These are phyloP conservation scores for Fusarium tjaetaba DNA, from an alignment of 2,329 filamentous ascomycete species.

Conservation along the genomic window DNA sequence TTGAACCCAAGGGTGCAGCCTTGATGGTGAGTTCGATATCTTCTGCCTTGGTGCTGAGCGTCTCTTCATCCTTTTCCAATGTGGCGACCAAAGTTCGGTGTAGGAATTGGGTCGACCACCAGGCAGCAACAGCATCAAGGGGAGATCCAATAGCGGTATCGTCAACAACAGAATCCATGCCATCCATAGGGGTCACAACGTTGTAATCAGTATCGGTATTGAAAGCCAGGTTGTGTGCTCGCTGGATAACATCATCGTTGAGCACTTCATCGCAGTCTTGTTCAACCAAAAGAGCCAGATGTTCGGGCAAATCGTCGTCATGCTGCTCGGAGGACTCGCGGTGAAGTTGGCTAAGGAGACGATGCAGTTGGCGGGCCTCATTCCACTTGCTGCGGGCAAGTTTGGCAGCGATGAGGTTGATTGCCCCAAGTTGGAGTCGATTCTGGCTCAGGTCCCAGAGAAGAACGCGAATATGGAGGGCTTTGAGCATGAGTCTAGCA, in stretches of 20 bases:
- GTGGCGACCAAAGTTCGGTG: slow-evolving; percentile 74
- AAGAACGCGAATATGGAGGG: slow-evolving; percentile 88
- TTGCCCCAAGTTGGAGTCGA: slow-evolving; percentile 70
- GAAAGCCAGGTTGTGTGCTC: slow-evolving; percentile 90
- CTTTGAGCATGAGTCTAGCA: slow-evolving; percentile 86
- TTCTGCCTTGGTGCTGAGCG: slow-evolving; percentile 37
- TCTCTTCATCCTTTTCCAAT: slow-evolving; percentile 61
- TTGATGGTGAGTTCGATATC: slow-evolving; percentile 75
- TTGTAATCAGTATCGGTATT: slow-evolving; percentile 79
- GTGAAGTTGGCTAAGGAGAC: slow-evolving; percentile 55
- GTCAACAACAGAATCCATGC: slow-evolving; percentile 85
- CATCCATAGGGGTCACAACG: slow-evolving; percentile 69
- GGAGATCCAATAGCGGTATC: slow-evolving; percentile 87
- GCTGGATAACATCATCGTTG: slow-evolving; percentile 79
- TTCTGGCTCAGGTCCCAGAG: slow-evolving; percentile 80
- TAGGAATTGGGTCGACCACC: slow-evolving; percentile 82
- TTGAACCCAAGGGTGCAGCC: slow-evolving; percentile 81
- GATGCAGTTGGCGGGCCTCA: slow-evolving; percentile 74
- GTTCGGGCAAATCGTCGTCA: slow-evolving; percentile 73
- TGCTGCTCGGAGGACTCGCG: slow-evolving; percentile 56
- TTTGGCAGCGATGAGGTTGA: slow-evolving; percentile 76
- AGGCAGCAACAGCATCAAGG: slow-evolving; percentile 89
- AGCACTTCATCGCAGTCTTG: slow-evolving; percentile 86
- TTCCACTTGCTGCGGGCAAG: slow-evolving; percentile 84
- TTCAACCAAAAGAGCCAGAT: slow-evolving; percentile 79